Conservation (phyloP, 768 basidiomycete species). For the Tricholoma sp. region DNA sequence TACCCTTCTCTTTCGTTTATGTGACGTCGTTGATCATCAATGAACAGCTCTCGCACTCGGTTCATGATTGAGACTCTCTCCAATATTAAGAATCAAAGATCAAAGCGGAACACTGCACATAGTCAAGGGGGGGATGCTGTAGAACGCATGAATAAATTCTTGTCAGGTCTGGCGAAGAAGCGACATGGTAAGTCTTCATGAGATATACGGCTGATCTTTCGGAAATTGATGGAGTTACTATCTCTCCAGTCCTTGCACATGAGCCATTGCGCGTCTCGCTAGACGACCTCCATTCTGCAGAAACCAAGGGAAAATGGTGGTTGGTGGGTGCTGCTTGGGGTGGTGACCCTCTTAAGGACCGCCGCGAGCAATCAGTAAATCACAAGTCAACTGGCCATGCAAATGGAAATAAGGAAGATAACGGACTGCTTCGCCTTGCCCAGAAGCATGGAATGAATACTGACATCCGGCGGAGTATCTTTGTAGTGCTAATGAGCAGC, state of each 20-base stretch:
- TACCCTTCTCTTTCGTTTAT: not conserved
- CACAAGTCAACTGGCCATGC: constrained; percentile 18
- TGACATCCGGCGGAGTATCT: constrained; percentile 86
- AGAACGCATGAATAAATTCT: constrained; percentile 84
- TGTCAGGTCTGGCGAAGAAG: constrained; percentile 71
- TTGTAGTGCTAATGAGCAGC: constrained; percentile 92
- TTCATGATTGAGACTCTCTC: constrained; percentile 95
- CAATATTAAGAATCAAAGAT: constrained; percentile 90
- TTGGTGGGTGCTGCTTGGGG: constrained; percentile 95
- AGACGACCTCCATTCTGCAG: constrained; percentile 77
- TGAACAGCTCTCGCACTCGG: constrained; percentile 75
- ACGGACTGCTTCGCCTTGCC: constrained; percentile 70
- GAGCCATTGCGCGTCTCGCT: constrained; percentile 86
- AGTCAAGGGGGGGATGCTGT: constrained; percentile 74
- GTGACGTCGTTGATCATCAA: not conserved
- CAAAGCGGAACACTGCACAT: constrained; percentile 57
- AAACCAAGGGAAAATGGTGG: constrained; percentile 97
- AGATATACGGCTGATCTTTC: not conserved
- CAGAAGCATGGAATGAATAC: constrained; percentile 98
- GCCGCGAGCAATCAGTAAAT: constrained; percentile 34
- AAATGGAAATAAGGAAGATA: constrained; percentile 20
- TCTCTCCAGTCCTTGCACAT: constrained; percentile 60
- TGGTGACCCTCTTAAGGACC: constrained; percentile 85
- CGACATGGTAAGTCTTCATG: constrained; percentile 49
- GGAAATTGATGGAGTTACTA: not conserved